Conservation (phyloP, 2,329 filamentous ascomycete genomes). For the Pseudogymnoascus sp. region DNA sequence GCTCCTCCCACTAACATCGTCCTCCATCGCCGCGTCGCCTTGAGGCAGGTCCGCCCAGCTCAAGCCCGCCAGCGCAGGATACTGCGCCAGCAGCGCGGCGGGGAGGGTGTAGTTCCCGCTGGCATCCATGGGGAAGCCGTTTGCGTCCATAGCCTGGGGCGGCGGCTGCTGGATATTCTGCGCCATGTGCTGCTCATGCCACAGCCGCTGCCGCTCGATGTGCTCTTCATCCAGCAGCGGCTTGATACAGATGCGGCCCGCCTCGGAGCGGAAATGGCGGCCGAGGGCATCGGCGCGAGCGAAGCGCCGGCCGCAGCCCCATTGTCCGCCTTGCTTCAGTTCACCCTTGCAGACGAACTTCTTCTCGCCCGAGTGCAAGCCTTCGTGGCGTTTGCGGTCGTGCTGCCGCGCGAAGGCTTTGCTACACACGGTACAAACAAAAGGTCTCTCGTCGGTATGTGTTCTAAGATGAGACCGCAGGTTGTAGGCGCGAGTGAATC, state of each 20-base stretch:
- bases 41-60: slow-evolving; percentile 75
- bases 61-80: slow-evolving; percentile 83
- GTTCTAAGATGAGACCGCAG: slow-evolving; percentile 90
- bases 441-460: slow-evolving; percentile 93
- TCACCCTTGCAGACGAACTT: slow-evolving; percentile 96
- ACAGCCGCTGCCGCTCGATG: slow-evolving; percentile 66
- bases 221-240: slow-evolving; percentile 95
- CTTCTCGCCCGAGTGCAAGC: slow-evolving; percentile 93
- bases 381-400: slow-evolving; percentile 94
- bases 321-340: slow-evolving; percentile 72
- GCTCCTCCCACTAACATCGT: slow-evolving; percentile 70
- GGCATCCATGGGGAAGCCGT: slow-evolving; percentile 51
- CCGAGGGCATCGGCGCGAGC: slow-evolving; percentile 92
- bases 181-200: slow-evolving; percentile 63
- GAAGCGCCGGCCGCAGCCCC: slow-evolving; percentile 91
- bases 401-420: slow-evolving; percentile 98
- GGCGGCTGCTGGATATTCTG: slow-evolving; percentile 57
- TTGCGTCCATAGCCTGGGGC: slow-evolving; percentile 53
- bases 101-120: slow-evolving; percentile 64
- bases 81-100: slow-evolving; percentile 80
- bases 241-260: slow-evolving; percentile 92
- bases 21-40: slow-evolving; percentile 55
- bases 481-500: slow-evolving; percentile 95
- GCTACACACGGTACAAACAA: slow-evolving; percentile 92
- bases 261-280: slow-evolving; percentile 90